These are phyloP conservation scores for Arthrinium puccinioides DNA, from an alignment of 2,329 filamentous ascomycete species.

Conservation along the genomic window DNA sequence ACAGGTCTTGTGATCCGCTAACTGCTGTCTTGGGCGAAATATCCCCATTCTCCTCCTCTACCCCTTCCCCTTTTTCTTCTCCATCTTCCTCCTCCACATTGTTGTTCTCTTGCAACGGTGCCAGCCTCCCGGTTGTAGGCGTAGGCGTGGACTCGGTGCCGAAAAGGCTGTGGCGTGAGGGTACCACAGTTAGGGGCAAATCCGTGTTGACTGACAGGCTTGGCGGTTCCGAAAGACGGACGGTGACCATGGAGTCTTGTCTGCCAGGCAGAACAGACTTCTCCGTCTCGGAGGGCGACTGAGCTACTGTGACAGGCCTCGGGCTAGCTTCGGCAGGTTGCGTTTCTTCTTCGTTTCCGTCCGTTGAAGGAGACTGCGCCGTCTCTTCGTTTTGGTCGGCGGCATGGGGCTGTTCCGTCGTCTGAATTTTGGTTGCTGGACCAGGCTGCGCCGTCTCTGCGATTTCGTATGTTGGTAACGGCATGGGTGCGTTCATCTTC, in stretches of 20 bases:
- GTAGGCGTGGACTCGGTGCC: slow-evolving; percentile 22
- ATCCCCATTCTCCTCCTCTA: slow-evolving; percentile 4
- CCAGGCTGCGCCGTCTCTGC: slow-evolving; percentile 6
- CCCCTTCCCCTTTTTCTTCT: slow-evolving; percentile 10
- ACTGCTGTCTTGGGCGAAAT: slow-evolving; percentile 8
- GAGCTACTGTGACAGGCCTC: not conserved
- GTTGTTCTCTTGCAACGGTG: slow-evolving; percentile 12
- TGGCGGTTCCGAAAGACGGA: slow-evolving; percentile 60
- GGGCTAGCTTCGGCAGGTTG: not conserved
- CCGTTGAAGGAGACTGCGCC: not conserved
- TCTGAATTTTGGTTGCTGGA: too few relatives aligned
- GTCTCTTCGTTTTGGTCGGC: too few relatives aligned
- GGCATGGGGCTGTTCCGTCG: too few relatives aligned
- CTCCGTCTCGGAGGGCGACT: slow-evolving; percentile 10
- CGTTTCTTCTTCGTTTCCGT: slow-evolving; percentile 8
- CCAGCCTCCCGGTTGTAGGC: slow-evolving; percentile 19
- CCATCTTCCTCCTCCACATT: slow-evolving; percentile 8
- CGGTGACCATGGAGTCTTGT: slow-evolving; percentile 74
- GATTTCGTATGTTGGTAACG: slow-evolving; percentile 6
- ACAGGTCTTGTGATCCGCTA: slow-evolving; percentile 12
- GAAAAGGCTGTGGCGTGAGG: slow-evolving; percentile 22
- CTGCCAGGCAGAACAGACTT: slow-evolving; percentile 15
- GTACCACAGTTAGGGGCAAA: slow-evolving; percentile 14
- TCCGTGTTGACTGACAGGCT: slow-evolving; percentile 44
- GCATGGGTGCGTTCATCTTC: slow-evolving; percentile 12